Base-by-base conservation (phyloP, 306 rosid genomes). In the Gillenia trifoliata region DNA sequence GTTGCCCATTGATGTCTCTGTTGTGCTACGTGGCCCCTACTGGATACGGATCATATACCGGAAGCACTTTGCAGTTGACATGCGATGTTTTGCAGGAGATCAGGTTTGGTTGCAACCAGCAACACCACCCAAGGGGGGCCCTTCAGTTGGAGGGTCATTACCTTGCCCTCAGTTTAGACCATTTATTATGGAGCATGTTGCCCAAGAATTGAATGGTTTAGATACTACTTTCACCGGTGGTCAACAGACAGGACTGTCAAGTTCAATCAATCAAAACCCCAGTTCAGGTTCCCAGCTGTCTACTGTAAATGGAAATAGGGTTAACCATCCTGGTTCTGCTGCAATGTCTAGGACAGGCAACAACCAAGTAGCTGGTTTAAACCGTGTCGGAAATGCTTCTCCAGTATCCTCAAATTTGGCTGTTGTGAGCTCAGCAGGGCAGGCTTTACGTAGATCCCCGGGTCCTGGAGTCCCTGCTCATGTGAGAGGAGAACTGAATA, bases 21-120 rank as follows among this genome's bases (percentile, higher is more conserved):
- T 95, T 82, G 99, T 95, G 82, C 85, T 95, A 68, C 96, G 99
- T 10, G 97, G 99, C 56, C 99, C 99, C 31, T 92, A 92, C 73
- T 95, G 99, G 99, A 95, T 92, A 78, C 83, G 99, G 47, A 95
- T 95, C 72, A 89, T 95, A 83, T 95, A 95, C 64, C 89, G 99
- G 50, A 92, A 95, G 83, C 83, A 92, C 60, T 95, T 95, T 81
- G 93, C 99, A 19, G 98, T 95, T 78, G 99, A 95, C 86, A 95
- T 95, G 99, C 99, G 99, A 12, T 95, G 99, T 89, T 92, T 92
- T 85, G 97, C 99, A 4, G 99, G 99, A 80, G 99, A 95, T 83
- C 99, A 95, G 85, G 99, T 95, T 45, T 95, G 99, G 99, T 72
- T 95, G 86, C 99, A 95, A 85, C 99, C 99, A 55, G 98, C 99